These are phyloP conservation scores for Apiospora pterosperma DNA, from an alignment of 2,329 filamentous ascomycete genomes.

Conservation along the genomic window DNA sequence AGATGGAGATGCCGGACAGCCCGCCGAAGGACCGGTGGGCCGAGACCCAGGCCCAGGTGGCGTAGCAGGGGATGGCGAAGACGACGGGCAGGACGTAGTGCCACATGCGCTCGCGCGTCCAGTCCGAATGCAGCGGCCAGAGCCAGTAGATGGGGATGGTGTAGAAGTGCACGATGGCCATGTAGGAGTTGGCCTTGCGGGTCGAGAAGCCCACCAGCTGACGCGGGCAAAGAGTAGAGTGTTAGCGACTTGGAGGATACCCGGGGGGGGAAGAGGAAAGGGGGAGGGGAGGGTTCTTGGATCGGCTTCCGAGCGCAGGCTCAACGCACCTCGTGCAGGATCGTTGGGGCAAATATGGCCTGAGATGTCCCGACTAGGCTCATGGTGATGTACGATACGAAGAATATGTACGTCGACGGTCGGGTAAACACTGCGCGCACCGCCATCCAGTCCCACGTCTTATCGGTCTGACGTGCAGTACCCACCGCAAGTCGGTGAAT, in stretches of 20 bases:
- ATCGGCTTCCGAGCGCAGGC: no score
- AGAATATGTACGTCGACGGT: neutral
- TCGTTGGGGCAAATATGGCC: neutral
- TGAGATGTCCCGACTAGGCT: neutral
- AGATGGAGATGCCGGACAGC: neutral
- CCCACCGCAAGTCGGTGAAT: neutral
- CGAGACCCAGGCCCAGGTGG: neutral
- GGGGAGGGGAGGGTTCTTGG: no score
- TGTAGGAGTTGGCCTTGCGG: neutral
- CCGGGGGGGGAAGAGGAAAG: no score
- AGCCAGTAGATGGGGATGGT: neutral
- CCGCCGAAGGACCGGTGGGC: neutral
- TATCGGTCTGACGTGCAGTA: neutral
- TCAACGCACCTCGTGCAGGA: neutral
- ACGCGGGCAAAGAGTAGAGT: neutral
- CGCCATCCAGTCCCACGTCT: neutral
- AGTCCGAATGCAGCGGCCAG: neutral
- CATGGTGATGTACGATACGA: neutral
- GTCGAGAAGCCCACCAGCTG: neutral
- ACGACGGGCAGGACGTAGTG: neutral
- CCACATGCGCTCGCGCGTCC: slow-evolving; percentile 4
- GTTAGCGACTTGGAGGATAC: neutral
- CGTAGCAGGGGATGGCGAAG: neutral
- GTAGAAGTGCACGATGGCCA: neutral
- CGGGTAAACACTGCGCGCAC: neutral